Conservation (phyloP, 169 alveolate genomes). For the Plasmodium inui region DNA sequence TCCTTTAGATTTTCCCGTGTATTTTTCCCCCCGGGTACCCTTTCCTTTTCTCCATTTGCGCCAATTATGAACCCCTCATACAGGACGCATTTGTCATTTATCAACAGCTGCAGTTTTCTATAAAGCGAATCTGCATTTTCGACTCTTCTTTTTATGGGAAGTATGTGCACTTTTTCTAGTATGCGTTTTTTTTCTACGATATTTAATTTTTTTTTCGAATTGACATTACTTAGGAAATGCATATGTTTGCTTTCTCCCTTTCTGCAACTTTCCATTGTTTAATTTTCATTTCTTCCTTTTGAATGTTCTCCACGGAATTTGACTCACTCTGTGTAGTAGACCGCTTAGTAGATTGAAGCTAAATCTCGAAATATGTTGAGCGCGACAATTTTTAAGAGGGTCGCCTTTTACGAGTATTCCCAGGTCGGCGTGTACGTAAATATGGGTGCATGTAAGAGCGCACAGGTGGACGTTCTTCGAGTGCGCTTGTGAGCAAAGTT, state of each 20-base stretch:
- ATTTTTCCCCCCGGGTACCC: background rate
- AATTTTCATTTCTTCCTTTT: slow-evolving; percentile 5
- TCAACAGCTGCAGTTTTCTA: slow-evolving; percentile 19
- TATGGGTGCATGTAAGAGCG: slow-evolving; percentile 7
- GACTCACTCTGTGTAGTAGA: background rate
- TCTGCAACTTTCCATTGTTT: slow-evolving; percentile 7
- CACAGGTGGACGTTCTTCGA: background rate
- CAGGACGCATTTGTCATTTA: slow-evolving; percentile 17
- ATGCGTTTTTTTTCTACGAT: slow-evolving; percentile 21
- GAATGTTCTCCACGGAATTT: slow-evolving; percentile 7
- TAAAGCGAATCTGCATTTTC: slow-evolving; percentile 8
- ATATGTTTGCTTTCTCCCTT: slow-evolving; percentile 33
- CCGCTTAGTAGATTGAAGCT: background rate
- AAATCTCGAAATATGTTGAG: background rate
- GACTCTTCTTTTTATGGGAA: slow-evolving; percentile 30
- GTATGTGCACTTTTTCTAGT: slow-evolving; percentile 53
- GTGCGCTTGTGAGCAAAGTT: background rate
- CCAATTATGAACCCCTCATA: slow-evolving; percentile 57
- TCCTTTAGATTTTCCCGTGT: background rate
- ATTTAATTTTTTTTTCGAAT: slow-evolving; percentile 33
- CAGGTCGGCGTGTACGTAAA: background rate
- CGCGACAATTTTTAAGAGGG: background rate
- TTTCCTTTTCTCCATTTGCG: background rate
- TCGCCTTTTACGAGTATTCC: background rate
- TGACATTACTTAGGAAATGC: slow-evolving; percentile 3